Base-by-base conservation (phyloP, 768 basidiomycete genomes). In the Gelatoporia subvermispora region DNA sequence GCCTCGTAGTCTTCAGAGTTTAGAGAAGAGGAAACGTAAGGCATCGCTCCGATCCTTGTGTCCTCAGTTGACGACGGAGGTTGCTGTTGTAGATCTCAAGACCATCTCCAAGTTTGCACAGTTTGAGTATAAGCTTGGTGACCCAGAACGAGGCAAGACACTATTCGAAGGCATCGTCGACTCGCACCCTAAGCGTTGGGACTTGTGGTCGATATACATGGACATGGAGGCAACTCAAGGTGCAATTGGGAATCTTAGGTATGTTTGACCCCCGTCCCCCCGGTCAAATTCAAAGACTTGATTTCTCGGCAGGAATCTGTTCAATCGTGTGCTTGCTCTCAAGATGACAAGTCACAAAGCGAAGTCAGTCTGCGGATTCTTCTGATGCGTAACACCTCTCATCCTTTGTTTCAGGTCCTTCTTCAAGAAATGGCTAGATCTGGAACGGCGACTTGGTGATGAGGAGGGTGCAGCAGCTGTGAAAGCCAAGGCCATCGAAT, bases 291-390 rank as follows among this genome's bases (percentile, higher is more conserved):
- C 36, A 50, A 52, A 43, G 49, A 36, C 41, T 45, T 3, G 24
- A 15, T 20, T 38, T 31, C 37, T 25, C 7, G n/a, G 3, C 58
- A 91, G 94, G 51, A 87, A 83, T 50, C 63, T 98, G n/a, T 93
- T 98, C 57, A 82, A 86, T 49, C 85, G 95, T 15, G 80, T 92
- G 9, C 70, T 98, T 9, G 67, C 79, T 9, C 72, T 83, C 20
- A 97, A 96, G 63, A 86, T 96, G 77, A 95, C 93, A 11, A 89
- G 84, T 60, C 88, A 93, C 64, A 95, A 94, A 69, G 94, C 94
- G 18, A 97, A 96, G 91, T 94, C 62, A 60, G 84, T 76, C n/a
- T 47, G 37, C 23, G 3, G 31, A 39, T 24, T 38, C 36, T 39
- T 38, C 43, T 38, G 13, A 2, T 15, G 2, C 16, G 2, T 18